Evolutionary conservation across 148 eudicot species (phyloP).

Genomic region (Cornus florida): DNA sequence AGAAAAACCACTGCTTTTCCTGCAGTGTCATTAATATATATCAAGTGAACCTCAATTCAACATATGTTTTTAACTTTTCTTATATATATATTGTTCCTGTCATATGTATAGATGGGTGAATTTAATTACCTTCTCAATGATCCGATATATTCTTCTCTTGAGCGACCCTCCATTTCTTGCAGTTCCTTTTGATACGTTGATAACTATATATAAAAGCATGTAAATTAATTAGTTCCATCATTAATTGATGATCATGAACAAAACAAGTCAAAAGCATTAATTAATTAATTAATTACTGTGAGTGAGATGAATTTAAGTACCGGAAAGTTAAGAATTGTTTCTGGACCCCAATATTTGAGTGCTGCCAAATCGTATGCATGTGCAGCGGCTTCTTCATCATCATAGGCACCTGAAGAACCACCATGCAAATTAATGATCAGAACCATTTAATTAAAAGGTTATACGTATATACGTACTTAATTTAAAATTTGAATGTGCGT

Average conservation of each 20-base stretch:
- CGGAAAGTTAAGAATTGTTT: constrained; percentile 67
- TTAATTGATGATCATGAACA: too few species aligned
- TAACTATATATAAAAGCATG: constrained; percentile 27
- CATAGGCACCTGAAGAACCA: constrained; percentile 62
- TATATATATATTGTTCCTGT: neutral
- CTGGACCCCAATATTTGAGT: constrained; percentile 77
- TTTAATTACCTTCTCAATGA: constrained; percentile 52
- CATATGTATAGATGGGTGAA: neutral
- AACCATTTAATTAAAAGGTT: neutral
- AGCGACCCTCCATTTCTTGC: constrained; percentile 56
- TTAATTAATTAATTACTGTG: too few species aligned
- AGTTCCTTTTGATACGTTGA: constrained; percentile 57
- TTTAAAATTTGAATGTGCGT: too few species aligned
- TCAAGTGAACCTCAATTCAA: neutral
- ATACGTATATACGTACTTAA: neutral
- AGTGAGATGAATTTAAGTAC: constrained; percentile 37
- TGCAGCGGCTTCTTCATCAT: constrained; percentile 81
- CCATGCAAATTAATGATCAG: neutral
- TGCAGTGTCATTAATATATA: constrained; percentile 14
- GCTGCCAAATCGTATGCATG: constrained; percentile 87
- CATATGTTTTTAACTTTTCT: neutral
- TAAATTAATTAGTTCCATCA: too few species aligned
- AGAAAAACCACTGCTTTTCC: constrained; percentile 79
- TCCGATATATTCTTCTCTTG: constrained; percentile 83
- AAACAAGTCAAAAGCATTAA: too few species aligned